Evolutionary conservation across 257 asterid genomes (phyloP), one percentile per base, ranked within the genome.

Genomic region (Echites panduratus): DNA sequence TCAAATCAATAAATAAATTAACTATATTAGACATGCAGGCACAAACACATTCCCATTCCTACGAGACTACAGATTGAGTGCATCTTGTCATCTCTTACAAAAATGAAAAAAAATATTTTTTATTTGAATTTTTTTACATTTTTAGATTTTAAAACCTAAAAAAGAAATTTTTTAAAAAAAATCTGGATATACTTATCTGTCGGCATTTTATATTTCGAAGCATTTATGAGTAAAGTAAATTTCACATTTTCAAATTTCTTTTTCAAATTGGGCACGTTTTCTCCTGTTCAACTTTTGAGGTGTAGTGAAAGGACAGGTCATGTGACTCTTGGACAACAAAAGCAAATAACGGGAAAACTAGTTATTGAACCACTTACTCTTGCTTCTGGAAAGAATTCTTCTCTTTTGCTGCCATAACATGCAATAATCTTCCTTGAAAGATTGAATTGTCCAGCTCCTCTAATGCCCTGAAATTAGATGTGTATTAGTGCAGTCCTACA

Each of bases 391-490:
- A 54, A 79, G 81, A 76, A 73, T 70, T 70, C 70, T 85, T 88
- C 74, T 83, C 90, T 75, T 88, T 86, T 72, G 98, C 99, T 57
- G 87, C 93, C 96, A 88, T 87, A 80, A 95, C 90, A 80, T 92
- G 97, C 87, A 95, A 78, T 75, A 95, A 72, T 85, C 98, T 89
- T 74, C 99, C 99, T 82, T 95, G 99, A 76, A 95, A 95, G 81
- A 77, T 85, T 59, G 95, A 86, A 76, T 73, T 82, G 76, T 95
- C 95, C 90, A 82, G 85, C 92, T 89, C 93, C 70, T 82, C 83
- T 70, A 95, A 76, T 56, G 97, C 99, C 93, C 97, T 92, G 86
- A 58, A 79, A 72, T 57, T 13, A 26, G 66, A 45, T 9, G 74
- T 10, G 52, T 50, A 29, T 66, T 59, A 77, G 22, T 10, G 41